Evolutionary conservation across 2,329 filamentous ascomycete species (phyloP), one percentile per base, ranked within the genome.

Genomic region (Akanthomyces lecanii): DNA sequence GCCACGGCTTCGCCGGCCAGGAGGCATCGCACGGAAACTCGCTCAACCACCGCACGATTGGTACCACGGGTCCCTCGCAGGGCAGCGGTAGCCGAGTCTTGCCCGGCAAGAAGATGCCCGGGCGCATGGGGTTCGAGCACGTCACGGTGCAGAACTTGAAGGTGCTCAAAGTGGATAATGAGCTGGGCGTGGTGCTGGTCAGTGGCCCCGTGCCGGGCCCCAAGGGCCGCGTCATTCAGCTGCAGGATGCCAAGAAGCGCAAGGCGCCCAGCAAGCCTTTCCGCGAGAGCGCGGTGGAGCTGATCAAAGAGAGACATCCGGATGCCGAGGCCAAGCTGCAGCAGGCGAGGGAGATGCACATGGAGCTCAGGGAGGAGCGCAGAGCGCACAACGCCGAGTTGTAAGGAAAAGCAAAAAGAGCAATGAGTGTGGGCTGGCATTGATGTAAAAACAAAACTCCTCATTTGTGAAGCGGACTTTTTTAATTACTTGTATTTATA

Each of bases 61-160:
- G 95, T 82, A 94, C 92, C 40, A 84, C 89, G 8, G 95, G 95
- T 74, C 91, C 90, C 65, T 90, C 89, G 69, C 95, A 99, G 78
- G 95, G 95, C 67, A 88, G 90, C 73, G 95, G 95, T 78, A 96
- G 91, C 66, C 87, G 95, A 77, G 94, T 99, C 28, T 81, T 92
- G 73, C 95, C 95, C 0, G 95, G 95, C 65, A 99, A 99, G 86
- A 95, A 92, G 79, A 99, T 99, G 95, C 87, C 95, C 4, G 95
- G 95, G 62, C 87, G 91, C 64, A 98, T 99, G 95, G 95, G 95
- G 67, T 90, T 89, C 67, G 85, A 96, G 76, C 87, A 86, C 68
- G 90, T 92, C 62, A 99, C 95, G 54, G 84, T 95, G 63, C 93
- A 97, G 82, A 97, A 96, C 77, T 79, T 98, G 69, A 90, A 89